Base-by-base conservation (phyloP, 176 grass and related monocot genomes). In the Miscanthus lutarioriparius region DNA sequence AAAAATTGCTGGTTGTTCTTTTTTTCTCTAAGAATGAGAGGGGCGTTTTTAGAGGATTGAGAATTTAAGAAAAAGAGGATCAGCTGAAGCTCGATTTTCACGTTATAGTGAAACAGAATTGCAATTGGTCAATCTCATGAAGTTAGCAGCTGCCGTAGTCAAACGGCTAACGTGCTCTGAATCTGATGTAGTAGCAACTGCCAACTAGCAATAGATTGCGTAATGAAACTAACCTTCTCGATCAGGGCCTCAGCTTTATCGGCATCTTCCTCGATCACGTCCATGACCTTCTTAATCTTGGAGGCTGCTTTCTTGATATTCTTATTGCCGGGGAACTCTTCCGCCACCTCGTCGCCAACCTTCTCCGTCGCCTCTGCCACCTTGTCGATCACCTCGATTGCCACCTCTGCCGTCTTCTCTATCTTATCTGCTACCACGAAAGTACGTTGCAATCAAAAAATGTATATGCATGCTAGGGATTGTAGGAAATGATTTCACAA, bases 321-420 rank as follows among this genome's bases (percentile, higher is more conserved):
- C 78, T 80, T 65, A 7, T 89, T 86, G 22, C 73, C 83, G 9
- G 92, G 92, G 15, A 87, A 90, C 26, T 61, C 86, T 2, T 68
- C 49, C 20, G 92, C 84, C 1, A 94, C 58, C 12, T 91, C 86
- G 13, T 39, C 84, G 59, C 89, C 68, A 13, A 94, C 27, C 81
- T 91, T 89, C 80, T 87, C 92, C 1, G 86, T 86, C 20, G 74
- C 80, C 84, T 94, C 92, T 1, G 89, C 89, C 81, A 87, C 89
- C 65, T 77, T 86, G 71, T 94, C 92, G 44, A 91, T 30, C 58
- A 89, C 81, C 86, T 89, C 80, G 27, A 86, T 5, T 0, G 84
- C 83, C 43, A 76, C 81, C 80, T 89, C 86, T 6, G 72, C 86
- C 48, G 83, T 75, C 83, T 89, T 89, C 84, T 91, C 88, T 84